phyloP scores from a whole-genome alignment of 2,329 filamentous ascomycete species.

The Aureobasidium sp. region DNA sequence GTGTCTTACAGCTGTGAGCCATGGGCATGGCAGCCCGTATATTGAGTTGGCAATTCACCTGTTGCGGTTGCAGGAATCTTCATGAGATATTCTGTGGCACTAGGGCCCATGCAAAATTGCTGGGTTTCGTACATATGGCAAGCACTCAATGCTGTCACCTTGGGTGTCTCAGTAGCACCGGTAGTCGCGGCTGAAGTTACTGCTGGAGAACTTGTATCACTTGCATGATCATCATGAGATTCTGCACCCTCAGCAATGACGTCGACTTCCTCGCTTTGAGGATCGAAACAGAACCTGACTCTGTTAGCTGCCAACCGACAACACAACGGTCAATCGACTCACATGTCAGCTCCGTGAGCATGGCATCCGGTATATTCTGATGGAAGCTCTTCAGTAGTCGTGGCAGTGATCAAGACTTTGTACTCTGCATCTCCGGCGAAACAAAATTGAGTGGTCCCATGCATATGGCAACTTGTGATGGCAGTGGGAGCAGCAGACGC shows the following conservation, averaged over 20 bases:
- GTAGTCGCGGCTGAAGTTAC: neutral
- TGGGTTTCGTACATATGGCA: slow-evolving; percentile 45
- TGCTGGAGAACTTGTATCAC: neutral
- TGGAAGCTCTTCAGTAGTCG: slow-evolving; percentile 52
- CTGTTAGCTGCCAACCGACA: neutral
- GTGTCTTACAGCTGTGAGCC: slow-evolving; percentile 47
- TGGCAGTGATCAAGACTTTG: slow-evolving; percentile 42
- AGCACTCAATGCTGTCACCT: slow-evolving; percentile 41
- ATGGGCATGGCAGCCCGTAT: slow-evolving; percentile 60
- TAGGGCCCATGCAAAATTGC: slow-evolving; percentile 39
- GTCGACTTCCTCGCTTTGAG: slow-evolving; percentile 54
- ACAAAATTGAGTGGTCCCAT: slow-evolving; percentile 41
- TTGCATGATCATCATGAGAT: neutral
- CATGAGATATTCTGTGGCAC: slow-evolving; percentile 38
- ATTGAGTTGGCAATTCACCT: slow-evolving; percentile 51
- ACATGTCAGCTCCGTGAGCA: slow-evolving; percentile 52
- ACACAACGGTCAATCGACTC: slow-evolving; percentile 27
- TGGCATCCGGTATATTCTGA: slow-evolving; percentile 60
- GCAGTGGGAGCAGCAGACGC: neutral
- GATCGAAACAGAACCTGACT: slow-evolving; percentile 53
- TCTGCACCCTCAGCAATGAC: slow-evolving; percentile 38
- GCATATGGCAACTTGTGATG: slow-evolving; percentile 38
- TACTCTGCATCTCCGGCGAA: slow-evolving; percentile 38
- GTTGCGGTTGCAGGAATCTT: slow-evolving; percentile 47
- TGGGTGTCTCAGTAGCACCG: neutral